Percentiles rank a stretch among this genome's conserved stretches.
phyloP scores from a whole-genome alignment of 768 basidiomycete species.

The Tylopilus rubrobrunneus region DNA sequence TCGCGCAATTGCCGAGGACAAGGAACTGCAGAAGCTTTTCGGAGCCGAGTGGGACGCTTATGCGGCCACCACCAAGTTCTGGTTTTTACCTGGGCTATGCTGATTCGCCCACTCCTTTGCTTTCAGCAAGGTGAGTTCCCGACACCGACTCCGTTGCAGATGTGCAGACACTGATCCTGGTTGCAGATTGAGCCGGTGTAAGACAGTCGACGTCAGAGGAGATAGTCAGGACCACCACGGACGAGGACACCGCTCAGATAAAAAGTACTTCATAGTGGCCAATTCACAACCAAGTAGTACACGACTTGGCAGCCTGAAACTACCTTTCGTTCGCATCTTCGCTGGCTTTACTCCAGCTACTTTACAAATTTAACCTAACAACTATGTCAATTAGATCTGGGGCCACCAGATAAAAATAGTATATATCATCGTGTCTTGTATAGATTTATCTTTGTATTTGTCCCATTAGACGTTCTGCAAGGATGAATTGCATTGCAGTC shows the following conservation, averaged over 20 bases:
- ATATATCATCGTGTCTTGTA: too few species aligned
- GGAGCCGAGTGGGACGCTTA: conserved; percentile 47
- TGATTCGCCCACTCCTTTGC: conserved; percentile 14
- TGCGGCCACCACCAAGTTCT: conserved; percentile 40
- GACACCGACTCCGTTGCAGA: not conserved
- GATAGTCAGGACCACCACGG: not conserved
- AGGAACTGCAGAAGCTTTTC: conserved; percentile 44
- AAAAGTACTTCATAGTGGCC: not conserved
- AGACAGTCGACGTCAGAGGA: not conserved
- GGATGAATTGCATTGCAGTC: too few species aligned
- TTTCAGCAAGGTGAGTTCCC: not conserved
- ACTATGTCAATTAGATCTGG: not conserved
- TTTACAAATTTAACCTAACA: not conserved
- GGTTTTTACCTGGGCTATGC: conserved; percentile 48
- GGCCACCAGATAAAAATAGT: not conserved
- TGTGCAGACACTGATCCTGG: not conserved
- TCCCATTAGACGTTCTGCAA: too few species aligned
- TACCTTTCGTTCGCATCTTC: not conserved
- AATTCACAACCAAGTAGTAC: not conserved
- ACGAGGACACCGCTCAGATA: too few species aligned
- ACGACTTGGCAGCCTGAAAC: too few species aligned
- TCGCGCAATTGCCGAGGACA: conserved; percentile 49
- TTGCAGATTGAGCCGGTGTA: not conserved
- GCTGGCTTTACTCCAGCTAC: not conserved
- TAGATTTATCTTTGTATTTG: too few species aligned